phyloP scores from a whole-genome alignment of 2,329 filamentous ascomycete genomes.

The Cladophialophora carrionii region DNA sequence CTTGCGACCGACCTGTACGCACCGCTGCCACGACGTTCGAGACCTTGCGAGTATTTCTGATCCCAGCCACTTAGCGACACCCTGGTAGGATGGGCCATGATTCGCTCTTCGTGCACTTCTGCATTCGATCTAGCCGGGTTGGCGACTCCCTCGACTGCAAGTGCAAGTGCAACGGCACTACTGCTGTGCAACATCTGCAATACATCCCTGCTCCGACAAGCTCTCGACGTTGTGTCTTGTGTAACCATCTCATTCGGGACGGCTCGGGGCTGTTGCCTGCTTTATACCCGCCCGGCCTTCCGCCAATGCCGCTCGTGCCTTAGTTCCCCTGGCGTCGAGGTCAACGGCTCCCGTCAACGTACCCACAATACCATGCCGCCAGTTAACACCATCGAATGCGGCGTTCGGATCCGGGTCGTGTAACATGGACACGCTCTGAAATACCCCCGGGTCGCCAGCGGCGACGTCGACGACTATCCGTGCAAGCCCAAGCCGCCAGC shows the following conservation, averaged over 20 bases:
- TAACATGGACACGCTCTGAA: constrained; percentile 14
- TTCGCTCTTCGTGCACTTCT: background rate
- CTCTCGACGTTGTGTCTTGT: constrained; percentile 6
- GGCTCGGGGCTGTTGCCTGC: constrained; percentile 32
- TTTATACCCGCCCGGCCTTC: background rate
- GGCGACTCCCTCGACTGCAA: background rate
- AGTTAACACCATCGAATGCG: background rate
- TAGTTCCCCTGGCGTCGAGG: background rate
- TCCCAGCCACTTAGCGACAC: constrained; percentile 9
- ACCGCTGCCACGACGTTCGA: background rate
- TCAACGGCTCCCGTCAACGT: background rate
- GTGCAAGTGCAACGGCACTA: background rate
- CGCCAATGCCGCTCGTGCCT: background rate
- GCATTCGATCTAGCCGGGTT: background rate
- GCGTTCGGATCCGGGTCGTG: constrained; percentile 7
- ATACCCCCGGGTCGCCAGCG: background rate
- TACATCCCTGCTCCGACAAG: background rate
- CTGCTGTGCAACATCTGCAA: constrained; percentile 8
- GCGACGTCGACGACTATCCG: background rate
- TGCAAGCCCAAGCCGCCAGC: background rate
- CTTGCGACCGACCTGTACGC: background rate
- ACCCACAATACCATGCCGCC: background rate
- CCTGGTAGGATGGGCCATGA: background rate
- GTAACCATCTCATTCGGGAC: constrained; percentile 17
- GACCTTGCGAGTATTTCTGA: constrained; percentile 14